Percentiles rank a stretch among this genome's conserved stretches.
These are phyloP conservation scores for Pythium brassicae DNA, from an alignment of 352 stramenopile genomes.

Conservation along the genomic window DNA sequence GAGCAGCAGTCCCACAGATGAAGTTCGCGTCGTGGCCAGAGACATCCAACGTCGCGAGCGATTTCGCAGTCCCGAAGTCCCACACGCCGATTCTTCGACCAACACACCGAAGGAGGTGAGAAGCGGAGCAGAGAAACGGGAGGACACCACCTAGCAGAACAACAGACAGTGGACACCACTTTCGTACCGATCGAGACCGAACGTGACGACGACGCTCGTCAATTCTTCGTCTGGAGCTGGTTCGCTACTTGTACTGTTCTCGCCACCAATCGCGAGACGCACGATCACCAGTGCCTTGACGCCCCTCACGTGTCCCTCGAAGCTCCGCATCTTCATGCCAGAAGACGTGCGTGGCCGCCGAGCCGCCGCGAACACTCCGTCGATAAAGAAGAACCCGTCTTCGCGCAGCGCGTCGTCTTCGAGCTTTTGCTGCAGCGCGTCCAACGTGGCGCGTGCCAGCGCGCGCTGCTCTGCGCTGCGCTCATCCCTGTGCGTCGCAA, in stretches of 20 bases:
- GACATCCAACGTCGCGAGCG: slow-evolving; percentile 27
- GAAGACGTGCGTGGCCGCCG: slow-evolving; percentile 36
- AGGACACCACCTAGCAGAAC: neutral
- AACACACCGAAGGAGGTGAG: neutral
- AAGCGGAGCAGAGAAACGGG: neutral
- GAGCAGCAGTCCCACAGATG: slow-evolving; percentile 26
- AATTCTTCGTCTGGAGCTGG: neutral
- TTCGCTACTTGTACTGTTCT: too few relatives aligned
- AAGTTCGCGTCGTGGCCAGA: slow-evolving; percentile 13
- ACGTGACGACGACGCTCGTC: slow-evolving; percentile 29
- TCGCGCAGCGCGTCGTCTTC: slow-evolving; percentile 57
- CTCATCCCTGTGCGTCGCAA: slow-evolving; percentile 35
- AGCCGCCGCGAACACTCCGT: slow-evolving; percentile 34
- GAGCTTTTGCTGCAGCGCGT: slow-evolving; percentile 52
- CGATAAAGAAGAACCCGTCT: slow-evolving; percentile 61
- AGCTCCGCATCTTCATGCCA: slow-evolving; percentile 51
- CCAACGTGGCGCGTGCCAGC: slow-evolving; percentile 43
- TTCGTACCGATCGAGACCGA: slow-evolving; percentile 41
- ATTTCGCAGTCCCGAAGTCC: slow-evolving; percentile 31
- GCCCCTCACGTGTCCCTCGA: slow-evolving; percentile 24
- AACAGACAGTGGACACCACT: neutral
- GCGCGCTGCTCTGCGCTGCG: slow-evolving; percentile 31
- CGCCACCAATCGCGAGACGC: neutral
- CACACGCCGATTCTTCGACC: slow-evolving; percentile 33
- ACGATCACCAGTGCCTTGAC: slow-evolving; percentile 21